phyloP scores from a whole-genome alignment of 179 eudicot species.

The Pouteria campechiana region DNA sequence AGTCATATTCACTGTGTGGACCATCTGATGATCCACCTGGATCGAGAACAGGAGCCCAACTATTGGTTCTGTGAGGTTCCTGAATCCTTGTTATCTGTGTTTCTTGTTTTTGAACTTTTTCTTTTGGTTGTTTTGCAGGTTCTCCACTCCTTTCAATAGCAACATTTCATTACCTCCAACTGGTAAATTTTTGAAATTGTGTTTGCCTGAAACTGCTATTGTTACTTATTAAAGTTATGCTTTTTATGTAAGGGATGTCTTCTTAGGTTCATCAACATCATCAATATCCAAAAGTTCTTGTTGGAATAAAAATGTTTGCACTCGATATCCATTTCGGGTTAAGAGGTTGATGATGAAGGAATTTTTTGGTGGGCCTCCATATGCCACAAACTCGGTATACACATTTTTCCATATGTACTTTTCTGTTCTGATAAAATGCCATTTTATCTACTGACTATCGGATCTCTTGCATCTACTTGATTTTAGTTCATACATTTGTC shows the following conservation, averaged over 20 bases:
- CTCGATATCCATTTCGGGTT: constrained; percentile 47
- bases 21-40: too few species aligned
- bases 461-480: constrained; percentile 1
- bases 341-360: constrained; percentile 51
- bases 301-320: constrained; percentile 37
- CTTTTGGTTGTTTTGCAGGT: too few species aligned
- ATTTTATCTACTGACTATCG: constrained; percentile 4
- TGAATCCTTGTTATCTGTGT: too few species aligned
- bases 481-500: constrained; percentile 43
- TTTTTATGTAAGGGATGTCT: neutral
- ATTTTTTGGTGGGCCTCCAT: constrained; percentile 43
- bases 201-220: constrained; percentile 1
- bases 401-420: constrained; percentile 3
- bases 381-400: constrained; percentile 27
- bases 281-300: constrained; percentile 31
- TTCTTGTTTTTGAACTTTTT: too few species aligned
- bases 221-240: neutral
- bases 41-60: too few species aligned
- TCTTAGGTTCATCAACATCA: constrained; percentile 28
- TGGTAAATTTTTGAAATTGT: constrained; percentile 34
- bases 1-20: too few species aligned
- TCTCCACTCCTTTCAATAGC: constrained; percentile 45
- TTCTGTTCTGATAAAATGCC: neutral
- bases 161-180: constrained; percentile 13
- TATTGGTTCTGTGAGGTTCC: too few species aligned